Base-by-base conservation (phyloP, 2,329 filamentous ascomycete species). In the Sporothrix dimorphospora region DNA sequence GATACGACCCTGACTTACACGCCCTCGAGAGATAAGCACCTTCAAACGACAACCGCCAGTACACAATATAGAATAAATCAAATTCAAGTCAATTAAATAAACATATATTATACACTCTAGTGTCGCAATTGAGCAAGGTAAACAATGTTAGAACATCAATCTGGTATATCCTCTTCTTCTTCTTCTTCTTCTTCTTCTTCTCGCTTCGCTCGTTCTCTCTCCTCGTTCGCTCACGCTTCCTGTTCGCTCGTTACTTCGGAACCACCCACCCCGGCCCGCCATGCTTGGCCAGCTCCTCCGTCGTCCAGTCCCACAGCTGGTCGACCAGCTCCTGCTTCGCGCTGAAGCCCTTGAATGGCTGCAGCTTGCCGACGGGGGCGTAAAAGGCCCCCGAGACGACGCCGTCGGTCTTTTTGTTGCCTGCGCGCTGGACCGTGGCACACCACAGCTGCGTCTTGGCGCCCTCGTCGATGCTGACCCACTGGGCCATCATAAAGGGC, bases 381-480 rank as follows among this genome's bases (percentile, higher is more conserved):
- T 82, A 82, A 71, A 79, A 81, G 69, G 69, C 75, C 1, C 81
- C 81, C 40, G 71, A 78, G 2, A 65, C 14, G 16, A 65, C 61
- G 8, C 61, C 40, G 34, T 42, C 11, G 42, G 19, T 4, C 21
- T 0, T 61, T 42, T 0, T 80, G 77, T n/a, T 76, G 42, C 42
- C 16, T 14, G 66, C 45, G 3, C 78, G 75, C n/a, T 59, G 34
- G 4, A 49, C 49, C 11, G 80, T 79, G 1, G 80, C 78, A 14
- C 81, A 82, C 83, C 83, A 85, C 3, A 85, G 77, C 76, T 84
- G 82, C 71, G 82, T 83, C 73, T 76, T 78, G 3, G 77, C 80
- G 0, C 83, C 83, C 38, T 79, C 72, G 27, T 79, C 70, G 21
- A 67, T 71, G 24, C 8, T 77, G 19, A 72, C 24, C 16, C 30